phyloP scores from a whole-genome alignment of 192 early-diverging fungal genomes.

The Umbelopsis sp. region DNA sequence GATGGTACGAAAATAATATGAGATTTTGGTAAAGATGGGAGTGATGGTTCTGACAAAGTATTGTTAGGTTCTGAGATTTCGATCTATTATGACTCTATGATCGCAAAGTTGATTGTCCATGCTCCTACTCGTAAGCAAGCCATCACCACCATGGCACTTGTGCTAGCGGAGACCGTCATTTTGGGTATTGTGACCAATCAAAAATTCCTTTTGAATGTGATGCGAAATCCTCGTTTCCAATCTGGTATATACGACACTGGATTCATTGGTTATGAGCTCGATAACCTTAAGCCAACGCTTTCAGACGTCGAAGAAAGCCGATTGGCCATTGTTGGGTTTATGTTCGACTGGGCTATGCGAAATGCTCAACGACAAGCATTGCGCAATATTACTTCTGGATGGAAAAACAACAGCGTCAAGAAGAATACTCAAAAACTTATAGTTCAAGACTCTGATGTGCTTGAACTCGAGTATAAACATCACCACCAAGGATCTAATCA shows the following conservation, averaged over 20 bases:
- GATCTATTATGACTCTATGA: slow-evolving; percentile 64
- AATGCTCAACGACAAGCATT: slow-evolving; percentile 45
- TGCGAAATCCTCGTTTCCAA: slow-evolving; percentile 51
- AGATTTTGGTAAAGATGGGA: not conserved
- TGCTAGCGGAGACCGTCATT: slow-evolving; percentile 46
- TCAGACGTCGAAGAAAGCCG: slow-evolving; percentile 11
- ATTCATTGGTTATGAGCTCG: slow-evolving; percentile 42
- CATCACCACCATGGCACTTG: slow-evolving; percentile 43
- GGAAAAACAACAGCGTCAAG: slow-evolving; percentile 49
- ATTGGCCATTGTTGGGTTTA: slow-evolving; percentile 25
- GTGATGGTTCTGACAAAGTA: not conserved
- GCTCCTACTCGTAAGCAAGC: slow-evolving; percentile 59
- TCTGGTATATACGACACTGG: slow-evolving; percentile 50
- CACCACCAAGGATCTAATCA: slow-evolving; percentile 34
- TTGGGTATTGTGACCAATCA: slow-evolving; percentile 63
- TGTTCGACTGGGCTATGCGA: slow-evolving; percentile 54
- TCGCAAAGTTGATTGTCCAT: slow-evolving; percentile 61
- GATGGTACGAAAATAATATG: slow-evolving; percentile 27
- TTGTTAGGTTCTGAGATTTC: slow-evolving; percentile 46
- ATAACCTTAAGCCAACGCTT: slow-evolving; percentile 11
- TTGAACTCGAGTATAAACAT: slow-evolving; percentile 51
- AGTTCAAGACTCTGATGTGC: slow-evolving; percentile 30
- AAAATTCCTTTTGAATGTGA: slow-evolving; percentile 51
- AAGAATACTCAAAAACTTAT: slow-evolving; percentile 30
- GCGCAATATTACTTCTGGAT: slow-evolving; percentile 45